Conservation (phyloP, 108 stramenopile genomes). For the Cylindrotheca closterium region DNA sequence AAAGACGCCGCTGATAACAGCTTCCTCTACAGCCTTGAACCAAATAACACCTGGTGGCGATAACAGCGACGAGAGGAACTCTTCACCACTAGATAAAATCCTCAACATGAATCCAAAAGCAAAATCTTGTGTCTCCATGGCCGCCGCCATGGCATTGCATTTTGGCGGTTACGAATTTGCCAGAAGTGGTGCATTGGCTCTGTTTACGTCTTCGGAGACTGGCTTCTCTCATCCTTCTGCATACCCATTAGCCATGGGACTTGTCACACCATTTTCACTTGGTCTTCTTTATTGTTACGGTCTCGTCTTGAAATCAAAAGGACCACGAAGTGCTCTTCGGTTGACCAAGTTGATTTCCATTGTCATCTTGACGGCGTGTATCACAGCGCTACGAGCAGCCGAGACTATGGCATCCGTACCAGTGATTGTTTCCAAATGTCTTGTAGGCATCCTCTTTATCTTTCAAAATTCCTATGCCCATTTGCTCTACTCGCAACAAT, state of each 20-base stretch:
- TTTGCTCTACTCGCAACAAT: constrained; percentile 79
- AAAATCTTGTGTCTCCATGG: constrained; percentile 44
- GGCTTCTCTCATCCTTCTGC: constrained; percentile 73
- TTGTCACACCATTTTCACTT: constrained; percentile 69
- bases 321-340: constrained; percentile 66
- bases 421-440: constrained; percentile 4
- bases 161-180: constrained; percentile 83
- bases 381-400: constrained; percentile 14
- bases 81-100: not conserved
- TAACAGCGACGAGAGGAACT: not conserved
- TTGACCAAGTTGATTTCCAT: constrained; percentile 51
- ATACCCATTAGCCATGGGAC: constrained; percentile 79
- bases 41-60: too few species aligned
- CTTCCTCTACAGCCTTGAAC: too few species aligned
- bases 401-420: not conserved
- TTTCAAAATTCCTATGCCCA: constrained; percentile 87
- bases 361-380: constrained; percentile 19
- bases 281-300: constrained; percentile 67
- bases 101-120: constrained; percentile 12
- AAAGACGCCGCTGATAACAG: not conserved
- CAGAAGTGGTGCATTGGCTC: constrained; percentile 64
- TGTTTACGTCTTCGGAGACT: constrained; percentile 71
- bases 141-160: constrained; percentile 70
- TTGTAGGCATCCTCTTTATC: constrained; percentile 55
- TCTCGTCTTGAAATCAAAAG: constrained; percentile 44